Evolutionary conservation across 495 filamentous ascomycete genomes (phyloP).

Genomic region (Darksidea phi): DNA sequence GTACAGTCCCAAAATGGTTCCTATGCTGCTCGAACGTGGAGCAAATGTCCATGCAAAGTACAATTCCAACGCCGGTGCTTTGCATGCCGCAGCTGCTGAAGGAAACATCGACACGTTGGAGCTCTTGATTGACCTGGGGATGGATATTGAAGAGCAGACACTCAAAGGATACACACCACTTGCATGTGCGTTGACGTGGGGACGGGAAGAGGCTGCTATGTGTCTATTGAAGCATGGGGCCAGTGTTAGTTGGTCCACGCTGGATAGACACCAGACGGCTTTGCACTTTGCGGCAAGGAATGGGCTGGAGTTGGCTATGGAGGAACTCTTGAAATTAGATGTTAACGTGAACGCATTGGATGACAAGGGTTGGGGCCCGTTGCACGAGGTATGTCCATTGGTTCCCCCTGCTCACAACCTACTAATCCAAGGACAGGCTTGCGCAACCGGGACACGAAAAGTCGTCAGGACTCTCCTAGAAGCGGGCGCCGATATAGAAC

Average conservation of each 20-base stretch:
- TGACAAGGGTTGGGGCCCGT: constrained; percentile 17
- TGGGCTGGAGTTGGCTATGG: neutral
- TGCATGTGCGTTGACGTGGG: constrained; percentile 24
- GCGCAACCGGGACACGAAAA: constrained; percentile 8
- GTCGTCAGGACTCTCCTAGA: constrained; percentile 7
- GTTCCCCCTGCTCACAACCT: neutral
- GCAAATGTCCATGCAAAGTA: constrained; percentile 22
- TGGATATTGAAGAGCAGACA: constrained; percentile 18
- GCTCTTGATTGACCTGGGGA: constrained; percentile 3
- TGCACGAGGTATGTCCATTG: constrained; percentile 19
- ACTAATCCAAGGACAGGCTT: constrained; percentile 4
- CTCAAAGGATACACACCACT: constrained; percentile 20
- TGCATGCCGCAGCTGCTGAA: constrained; percentile 21
- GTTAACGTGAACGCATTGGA: constrained; percentile 8
- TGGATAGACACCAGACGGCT: constrained; percentile 9
- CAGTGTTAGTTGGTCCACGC: constrained; percentile 13
- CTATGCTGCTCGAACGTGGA: constrained; percentile 9
- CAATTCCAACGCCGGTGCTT: constrained; percentile 12
- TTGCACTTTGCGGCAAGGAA: constrained; percentile 23
- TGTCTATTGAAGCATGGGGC: constrained; percentile 12
- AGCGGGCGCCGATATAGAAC: constrained; percentile 20
- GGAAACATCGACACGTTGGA: constrained; percentile 18
- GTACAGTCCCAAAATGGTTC: constrained; percentile 17
- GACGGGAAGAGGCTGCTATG: constrained; percentile 10
- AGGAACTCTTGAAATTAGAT: constrained; percentile 4